Evolutionary conservation across 2,329 filamentous ascomycete genomes (phyloP).

Genomic region (Talaromyces albobiverticillius): DNA sequence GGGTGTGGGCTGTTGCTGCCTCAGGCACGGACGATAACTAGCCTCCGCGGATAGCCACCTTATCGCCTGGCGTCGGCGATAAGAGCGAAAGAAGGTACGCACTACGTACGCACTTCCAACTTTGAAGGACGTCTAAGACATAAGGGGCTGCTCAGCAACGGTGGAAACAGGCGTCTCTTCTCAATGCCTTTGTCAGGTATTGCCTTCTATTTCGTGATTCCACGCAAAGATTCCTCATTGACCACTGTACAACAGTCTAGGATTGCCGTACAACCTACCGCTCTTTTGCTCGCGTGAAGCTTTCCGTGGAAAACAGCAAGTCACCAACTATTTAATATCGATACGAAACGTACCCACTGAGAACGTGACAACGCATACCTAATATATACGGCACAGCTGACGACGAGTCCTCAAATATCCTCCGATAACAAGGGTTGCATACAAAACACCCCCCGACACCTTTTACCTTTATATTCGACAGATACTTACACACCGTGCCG

Average conservation of each 20-base stretch:
- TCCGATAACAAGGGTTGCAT: too few species aligned
- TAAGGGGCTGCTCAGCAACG: neutral
- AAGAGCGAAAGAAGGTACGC: neutral
- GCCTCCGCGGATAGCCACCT: neutral
- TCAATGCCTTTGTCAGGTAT: neutral
- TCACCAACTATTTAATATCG: neutral
- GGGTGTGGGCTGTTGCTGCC: conserved; percentile 1
- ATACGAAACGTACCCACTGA: neutral
- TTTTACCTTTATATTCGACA: neutral
- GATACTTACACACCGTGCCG: too few species aligned
- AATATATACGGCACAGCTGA: too few species aligned
- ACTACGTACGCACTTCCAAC: neutral
- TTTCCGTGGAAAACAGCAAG: neutral
- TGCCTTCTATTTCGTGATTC: neutral
- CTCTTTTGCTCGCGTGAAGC: neutral
- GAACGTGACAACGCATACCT: neutral
- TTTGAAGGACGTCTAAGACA: neutral
- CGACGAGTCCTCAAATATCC: neutral
- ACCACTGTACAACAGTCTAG: neutral
- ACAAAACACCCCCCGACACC: neutral
- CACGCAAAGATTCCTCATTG: neutral
- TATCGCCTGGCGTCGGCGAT: neutral
- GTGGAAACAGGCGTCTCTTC: neutral
- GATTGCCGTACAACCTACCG: neutral
- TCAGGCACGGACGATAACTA: conserved; percentile 6